These are phyloP conservation scores for Parascedosporium putredinis DNA, from an alignment of 2,329 filamentous ascomycete genomes.

Conservation along the genomic window DNA sequence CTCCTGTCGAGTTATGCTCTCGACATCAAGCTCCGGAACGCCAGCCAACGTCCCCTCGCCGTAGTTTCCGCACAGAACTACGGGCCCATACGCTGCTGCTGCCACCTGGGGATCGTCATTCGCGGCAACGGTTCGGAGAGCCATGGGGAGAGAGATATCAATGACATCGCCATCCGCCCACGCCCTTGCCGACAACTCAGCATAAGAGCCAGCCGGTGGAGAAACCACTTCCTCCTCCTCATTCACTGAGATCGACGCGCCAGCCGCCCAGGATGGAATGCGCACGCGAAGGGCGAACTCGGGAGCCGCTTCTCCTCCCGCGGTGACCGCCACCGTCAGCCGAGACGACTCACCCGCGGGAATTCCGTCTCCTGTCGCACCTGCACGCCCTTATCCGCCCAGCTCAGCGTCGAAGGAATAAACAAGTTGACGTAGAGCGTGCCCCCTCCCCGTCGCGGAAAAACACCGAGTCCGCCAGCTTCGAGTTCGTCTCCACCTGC, in stretches of 20 bases:
- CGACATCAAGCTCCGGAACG: conserved; percentile 21
- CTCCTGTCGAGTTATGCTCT: conserved; percentile 18
- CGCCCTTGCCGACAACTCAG: neutral
- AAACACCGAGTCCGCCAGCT: conserved; percentile 42
- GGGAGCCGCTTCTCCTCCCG: too few species aligned
- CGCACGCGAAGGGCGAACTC: conserved; percentile 28
- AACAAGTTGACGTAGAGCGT: conserved; percentile 40
- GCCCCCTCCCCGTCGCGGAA: conserved; percentile 30
- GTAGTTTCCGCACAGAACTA: conserved; percentile 34
- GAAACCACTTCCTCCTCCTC: conserved; percentile 17
- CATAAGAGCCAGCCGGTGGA: neutral
- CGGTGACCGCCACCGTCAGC: conserved; percentile 25
- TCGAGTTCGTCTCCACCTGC: conserved; percentile 41
- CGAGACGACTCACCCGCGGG: conserved; percentile 29
- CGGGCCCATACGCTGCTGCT: conserved; percentile 36
- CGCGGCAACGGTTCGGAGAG: conserved; percentile 29
- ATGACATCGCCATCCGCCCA: conserved; percentile 35
- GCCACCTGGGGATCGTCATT: conserved; percentile 34
- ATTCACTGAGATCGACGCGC: conserved; percentile 30
- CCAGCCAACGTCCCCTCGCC: conserved; percentile 18
- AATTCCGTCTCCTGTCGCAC: conserved; percentile 32
- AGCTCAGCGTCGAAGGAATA: conserved; percentile 32
- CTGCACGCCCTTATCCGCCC: conserved; percentile 27
- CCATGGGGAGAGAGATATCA: conserved; percentile 33
- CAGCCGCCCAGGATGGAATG: conserved; percentile 34